A percentile compares a stretch with the other conserved stretches of the same genome.
These are phyloP conservation scores for Wickerhamomyces hampshirensis DNA, from an alignment of 805 yeast genomes.

Conservation along the genomic window DNA sequence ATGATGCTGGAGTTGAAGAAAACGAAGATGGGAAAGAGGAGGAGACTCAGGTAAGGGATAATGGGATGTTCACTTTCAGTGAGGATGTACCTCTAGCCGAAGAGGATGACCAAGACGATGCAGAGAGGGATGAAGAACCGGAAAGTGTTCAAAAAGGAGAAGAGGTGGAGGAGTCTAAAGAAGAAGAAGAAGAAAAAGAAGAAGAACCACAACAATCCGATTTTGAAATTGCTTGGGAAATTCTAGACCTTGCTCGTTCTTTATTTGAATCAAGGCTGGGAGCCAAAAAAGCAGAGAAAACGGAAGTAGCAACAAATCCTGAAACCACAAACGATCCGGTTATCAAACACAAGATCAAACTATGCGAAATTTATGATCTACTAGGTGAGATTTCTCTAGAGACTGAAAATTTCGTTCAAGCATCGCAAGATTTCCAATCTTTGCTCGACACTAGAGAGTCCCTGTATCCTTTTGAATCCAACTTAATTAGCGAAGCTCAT, in stretches of 20 bases:
- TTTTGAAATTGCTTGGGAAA: slow-evolving; percentile 86
- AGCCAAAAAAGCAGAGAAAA: slow-evolving; percentile 21
- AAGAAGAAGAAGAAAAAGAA: slow-evolving; percentile 20
- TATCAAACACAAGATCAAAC: slow-evolving; percentile 40
- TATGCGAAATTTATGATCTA: slow-evolving; percentile 72
- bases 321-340: slow-evolving; percentile 28
- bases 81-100: slow-evolving; percentile 35
- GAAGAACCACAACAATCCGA: slow-evolving; percentile 54
- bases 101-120: slow-evolving; percentile 23
- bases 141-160: slow-evolving; percentile 10
- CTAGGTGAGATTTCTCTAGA: slow-evolving; percentile 90
- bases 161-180: slow-evolving; percentile 24
- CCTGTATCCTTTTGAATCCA: slow-evolving; percentile 44
- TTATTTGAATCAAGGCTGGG: slow-evolving; percentile 39
- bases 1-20: slow-evolving; percentile 16
- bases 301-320: slow-evolving; percentile 9
- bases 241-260: slow-evolving; percentile 72
- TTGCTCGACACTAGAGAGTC: slow-evolving; percentile 51
- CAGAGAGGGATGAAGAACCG: slow-evolving; percentile 7
- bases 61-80: slow-evolving; percentile 30
- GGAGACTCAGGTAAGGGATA: slow-evolving; percentile 16
- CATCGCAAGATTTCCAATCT: slow-evolving; percentile 61
- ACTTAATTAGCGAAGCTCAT: slow-evolving; percentile 70
- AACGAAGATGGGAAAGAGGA: slow-evolving; percentile 20
- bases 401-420: slow-evolving; percentile 79